Base-by-base conservation (phyloP, 257 asterid species). In the Solanum habrochaites region DNA sequence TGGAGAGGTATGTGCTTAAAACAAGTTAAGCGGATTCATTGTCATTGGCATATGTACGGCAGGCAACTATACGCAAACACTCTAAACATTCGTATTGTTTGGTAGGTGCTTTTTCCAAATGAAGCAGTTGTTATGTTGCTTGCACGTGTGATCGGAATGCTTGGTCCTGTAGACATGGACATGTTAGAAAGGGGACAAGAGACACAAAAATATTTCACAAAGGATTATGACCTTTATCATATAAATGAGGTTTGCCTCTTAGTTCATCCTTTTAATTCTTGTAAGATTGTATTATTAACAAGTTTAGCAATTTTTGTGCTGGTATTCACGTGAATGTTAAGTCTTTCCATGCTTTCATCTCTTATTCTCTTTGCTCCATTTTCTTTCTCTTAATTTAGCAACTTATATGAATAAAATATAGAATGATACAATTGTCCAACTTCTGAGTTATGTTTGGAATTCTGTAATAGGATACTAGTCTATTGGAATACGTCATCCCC, bases 31-130 rank as follows among this genome's bases (percentile, higher is more conserved):
- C 7, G 60, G 60, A 52, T 52, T 52, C 60, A 52, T 15, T 52
- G 60, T 52, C 60, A 52, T 15, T 52, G 60, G 21, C 60, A 52
- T 52, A 52, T 52, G 21, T 52, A 15, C 18, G 0, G 60, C 60
- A 52, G 60, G 60, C 39, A 52, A 52, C 60, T 52, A 52, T 16
- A 49, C 2, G 4, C 49, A 39, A 40, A 10, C 31, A 64, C 66
- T 39, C 74, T 32, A 29, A 85, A 85, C 31, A 67, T 85, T 66
- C 60, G 83, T 37, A 87, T n/a, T 85, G 83, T 83, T 86, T 23
- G 78, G 42, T 92, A 96, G 99, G 99, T 97, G 70, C 97, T 97
- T 72, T 97, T 97, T 88, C 98, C 99, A 39, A 97, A 96, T 85
- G 98, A 96, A 91, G 91, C 91, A 18, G 87, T 97, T n/a, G 94